phyloP scores from a whole-genome alignment of 2,329 filamentous ascomycete genomes.

The Xylaria sp. region DNA sequence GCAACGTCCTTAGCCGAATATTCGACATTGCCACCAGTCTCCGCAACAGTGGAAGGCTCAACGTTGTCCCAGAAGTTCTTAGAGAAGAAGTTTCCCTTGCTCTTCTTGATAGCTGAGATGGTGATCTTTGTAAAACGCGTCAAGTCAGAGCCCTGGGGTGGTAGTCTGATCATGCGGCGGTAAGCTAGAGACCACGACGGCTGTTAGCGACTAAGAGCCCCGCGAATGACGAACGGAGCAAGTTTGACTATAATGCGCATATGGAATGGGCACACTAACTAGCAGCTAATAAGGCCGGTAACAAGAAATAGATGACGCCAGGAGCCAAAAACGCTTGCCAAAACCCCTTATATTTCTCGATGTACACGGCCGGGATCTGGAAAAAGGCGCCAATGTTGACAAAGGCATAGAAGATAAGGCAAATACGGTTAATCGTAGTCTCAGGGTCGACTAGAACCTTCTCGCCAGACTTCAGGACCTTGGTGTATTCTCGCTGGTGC shows the following conservation, averaged over 20 bases:
- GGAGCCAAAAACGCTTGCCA: background rate
- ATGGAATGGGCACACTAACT: background rate
- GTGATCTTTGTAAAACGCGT: background rate
- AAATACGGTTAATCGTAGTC: background rate
- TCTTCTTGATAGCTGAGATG: background rate
- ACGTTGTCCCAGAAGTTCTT: background rate
- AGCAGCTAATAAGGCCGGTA: background rate
- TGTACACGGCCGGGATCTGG: background rate
- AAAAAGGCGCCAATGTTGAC: conserved; percentile 1
- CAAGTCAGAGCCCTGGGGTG: background rate
- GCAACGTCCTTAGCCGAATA: background rate
- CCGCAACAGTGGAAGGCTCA: background rate
- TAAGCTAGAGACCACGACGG: background rate
- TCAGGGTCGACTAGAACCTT: background rate
- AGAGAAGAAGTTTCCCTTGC: background rate
- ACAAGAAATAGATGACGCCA: background rate
- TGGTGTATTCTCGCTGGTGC: background rate
- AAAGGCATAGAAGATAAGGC: background rate
- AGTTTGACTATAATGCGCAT: background rate
- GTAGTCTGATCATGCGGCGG: background rate
- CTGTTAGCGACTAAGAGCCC: background rate
- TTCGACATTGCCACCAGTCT: background rate
- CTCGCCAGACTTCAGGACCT: background rate
- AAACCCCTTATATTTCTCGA: background rate
- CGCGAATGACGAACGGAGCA: background rate